Conservation (phyloP, 2,329 filamentous ascomycete species). For the Penicillium occitanis region DNA sequence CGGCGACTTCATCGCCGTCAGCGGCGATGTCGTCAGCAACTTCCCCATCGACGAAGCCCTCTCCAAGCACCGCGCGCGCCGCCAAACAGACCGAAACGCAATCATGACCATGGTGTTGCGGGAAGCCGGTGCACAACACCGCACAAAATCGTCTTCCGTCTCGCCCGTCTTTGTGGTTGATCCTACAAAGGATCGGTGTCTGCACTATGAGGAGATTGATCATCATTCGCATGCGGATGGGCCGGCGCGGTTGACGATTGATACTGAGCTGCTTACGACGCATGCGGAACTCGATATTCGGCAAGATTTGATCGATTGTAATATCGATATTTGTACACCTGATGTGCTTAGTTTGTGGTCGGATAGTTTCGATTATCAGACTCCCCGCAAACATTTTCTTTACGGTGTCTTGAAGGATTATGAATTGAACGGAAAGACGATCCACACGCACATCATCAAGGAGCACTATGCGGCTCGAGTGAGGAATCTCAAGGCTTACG, state of each 20-base stretch:
- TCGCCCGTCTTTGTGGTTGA: constrained; percentile 87
- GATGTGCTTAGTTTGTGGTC: constrained; percentile 94
- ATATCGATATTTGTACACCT: constrained; percentile 95
- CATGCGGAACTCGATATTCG: constrained; percentile 77
- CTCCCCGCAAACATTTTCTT: constrained; percentile 82
- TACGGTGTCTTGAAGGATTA: constrained; percentile 94
- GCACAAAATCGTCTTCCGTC: constrained; percentile 72
- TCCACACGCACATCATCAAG: constrained; percentile 82
- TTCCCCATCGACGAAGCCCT: constrained; percentile 78
- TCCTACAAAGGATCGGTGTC: constrained; percentile 71
- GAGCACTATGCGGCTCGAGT: constrained; percentile 85
- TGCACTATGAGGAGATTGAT: constrained; percentile 92
- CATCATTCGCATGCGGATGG: constrained; percentile 47
- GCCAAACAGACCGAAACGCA: constrained; percentile 82
- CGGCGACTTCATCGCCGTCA: constrained; percentile 88
- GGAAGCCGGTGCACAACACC: constrained; percentile 70
- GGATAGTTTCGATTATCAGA: constrained; percentile 95
- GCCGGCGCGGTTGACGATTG: constrained; percentile 61
- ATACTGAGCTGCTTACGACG: constrained; percentile 73
- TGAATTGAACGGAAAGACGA: constrained; percentile 95
- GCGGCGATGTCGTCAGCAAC: constrained; percentile 90
- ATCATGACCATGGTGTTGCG: constrained; percentile 96
- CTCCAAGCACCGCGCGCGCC: constrained; percentile 74
- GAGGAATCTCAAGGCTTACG: constrained; percentile 83
- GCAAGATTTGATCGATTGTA: constrained; percentile 86